A percentile compares a stretch with the other conserved stretches of the same genome.
Conservation (phyloP, 305 asterid genomes). For the Fraxinus latifolia region DNA sequence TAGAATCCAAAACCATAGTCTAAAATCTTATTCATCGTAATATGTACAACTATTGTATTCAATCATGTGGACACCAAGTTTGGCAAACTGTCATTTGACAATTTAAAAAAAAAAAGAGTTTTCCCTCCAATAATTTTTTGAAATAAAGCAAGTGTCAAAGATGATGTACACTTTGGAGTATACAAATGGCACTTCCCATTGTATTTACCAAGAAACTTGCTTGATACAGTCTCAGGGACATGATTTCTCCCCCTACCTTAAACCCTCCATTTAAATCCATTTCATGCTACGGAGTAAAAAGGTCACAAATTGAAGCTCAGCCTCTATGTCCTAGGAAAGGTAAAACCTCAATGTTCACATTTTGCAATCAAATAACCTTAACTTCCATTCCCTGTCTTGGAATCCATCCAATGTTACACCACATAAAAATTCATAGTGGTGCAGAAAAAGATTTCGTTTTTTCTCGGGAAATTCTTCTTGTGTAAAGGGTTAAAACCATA, state of each 20-base stretch:
- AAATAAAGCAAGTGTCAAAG: no score
- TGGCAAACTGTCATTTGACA: no score
- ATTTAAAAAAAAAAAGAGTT: no score
- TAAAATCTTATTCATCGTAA: neutral
- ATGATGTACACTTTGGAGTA: no score
- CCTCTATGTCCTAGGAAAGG: neutral
- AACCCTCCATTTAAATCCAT: neutral
- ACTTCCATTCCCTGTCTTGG: neutral
- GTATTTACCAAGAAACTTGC: no score
- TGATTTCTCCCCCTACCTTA: neutral
- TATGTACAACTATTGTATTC: neutral
- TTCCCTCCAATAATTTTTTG: no score
- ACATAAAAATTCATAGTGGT: neutral
- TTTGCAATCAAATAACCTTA: neutral
- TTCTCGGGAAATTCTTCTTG: neutral
- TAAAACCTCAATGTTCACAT: neutral
- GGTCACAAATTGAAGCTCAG: neutral
- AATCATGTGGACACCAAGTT: no score
- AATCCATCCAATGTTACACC: neutral
- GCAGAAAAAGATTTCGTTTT: no score
- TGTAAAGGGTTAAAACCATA: neutral
- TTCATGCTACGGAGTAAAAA: neutral
- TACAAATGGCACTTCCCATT: no score
- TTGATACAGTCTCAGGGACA: neutral
- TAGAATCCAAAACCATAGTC: neutral